These are phyloP conservation scores for Alternaria burnsii DNA, from an alignment of 2,329 filamentous ascomycete genomes.

Conservation along the genomic window DNA sequence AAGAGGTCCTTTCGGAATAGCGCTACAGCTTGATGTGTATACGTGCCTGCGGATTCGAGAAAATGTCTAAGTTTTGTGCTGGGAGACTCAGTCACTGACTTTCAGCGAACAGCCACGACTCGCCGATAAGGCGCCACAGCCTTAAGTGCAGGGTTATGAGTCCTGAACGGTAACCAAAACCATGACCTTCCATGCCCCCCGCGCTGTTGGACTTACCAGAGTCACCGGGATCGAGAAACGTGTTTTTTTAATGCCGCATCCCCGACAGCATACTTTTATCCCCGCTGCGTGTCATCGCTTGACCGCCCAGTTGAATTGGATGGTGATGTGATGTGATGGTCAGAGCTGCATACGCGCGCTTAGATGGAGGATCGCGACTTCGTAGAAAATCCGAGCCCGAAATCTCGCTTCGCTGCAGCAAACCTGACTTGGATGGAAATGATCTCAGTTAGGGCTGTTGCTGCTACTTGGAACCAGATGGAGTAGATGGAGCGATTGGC, in stretches of 20 bases:
- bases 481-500: constrained; percentile 13
- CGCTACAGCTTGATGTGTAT: neutral
- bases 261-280: neutral
- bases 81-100: neutral
- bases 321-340: neutral
- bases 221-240: neutral
- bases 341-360: constrained; percentile 15
- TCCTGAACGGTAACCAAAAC: neutral
- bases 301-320: neutral
- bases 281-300: constrained; percentile 1
- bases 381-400: neutral
- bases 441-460: neutral
- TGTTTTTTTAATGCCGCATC: neutral
- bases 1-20: neutral
- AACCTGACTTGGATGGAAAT: constrained; percentile 3
- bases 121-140: neutral
- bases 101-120: neutral
- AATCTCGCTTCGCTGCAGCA: constrained; percentile 14
- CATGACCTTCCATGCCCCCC: neutral
- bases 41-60: neutral
- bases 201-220: neutral
- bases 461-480: neutral
- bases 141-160: neutral
- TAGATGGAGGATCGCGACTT: constrained; percentile 2
- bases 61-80: neutral